Base-by-base conservation (phyloP, 1,284 basidiomycete genomes). In the Anthracocystis panici-leucophaei region DNA sequence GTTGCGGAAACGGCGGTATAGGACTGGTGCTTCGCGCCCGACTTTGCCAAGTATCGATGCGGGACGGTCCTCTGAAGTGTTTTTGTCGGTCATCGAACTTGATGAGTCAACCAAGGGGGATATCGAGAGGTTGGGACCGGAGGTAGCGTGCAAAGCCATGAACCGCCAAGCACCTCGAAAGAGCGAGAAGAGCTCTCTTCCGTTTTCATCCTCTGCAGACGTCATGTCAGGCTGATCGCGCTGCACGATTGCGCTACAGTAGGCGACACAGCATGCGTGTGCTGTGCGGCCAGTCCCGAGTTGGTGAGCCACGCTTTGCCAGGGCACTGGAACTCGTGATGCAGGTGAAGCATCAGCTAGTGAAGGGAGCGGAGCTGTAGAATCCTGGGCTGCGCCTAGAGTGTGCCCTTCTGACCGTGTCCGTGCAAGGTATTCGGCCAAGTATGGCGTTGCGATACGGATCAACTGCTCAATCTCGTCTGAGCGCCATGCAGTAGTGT, bases 141-240 rank as follows among this genome's bases (percentile, higher is more conserved):
- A 12, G 5, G 50, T 23, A 21, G 44, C 44, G 51, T 75, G 67
- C 18, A 71, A 51, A n/a, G 64, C 55, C 35, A 75, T 71, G 46
- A 75, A 57, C 2, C 67, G 59, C 74, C 74, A 76, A 14, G 68
- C 54, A 21, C 68, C 68, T 4, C 69, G 57, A 31, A 76, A 72
- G 41, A 76, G 57, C 11, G 49, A 60, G 55, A 71, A 76, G 51
- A 72, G 69, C 29, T 57, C 29, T 10, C 57, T 52, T 44, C 62
- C 54, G 23, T 63, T 45, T 3, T 59, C 68, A 38, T 76, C 74
- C 29, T 76, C 74, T 9, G 23, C 40, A 0, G 57, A 23, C 12
- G 58, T 63, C 29, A 60, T 31, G 9, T 75, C 66, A 3, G 65
- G 68, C 48, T 72, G 68, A 27, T 76, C 62, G 31, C 45, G 58